These are phyloP conservation scores for Carex sylvatica DNA, from an alignment of 202 grass and related monocot genomes.

Conservation along the genomic window DNA sequence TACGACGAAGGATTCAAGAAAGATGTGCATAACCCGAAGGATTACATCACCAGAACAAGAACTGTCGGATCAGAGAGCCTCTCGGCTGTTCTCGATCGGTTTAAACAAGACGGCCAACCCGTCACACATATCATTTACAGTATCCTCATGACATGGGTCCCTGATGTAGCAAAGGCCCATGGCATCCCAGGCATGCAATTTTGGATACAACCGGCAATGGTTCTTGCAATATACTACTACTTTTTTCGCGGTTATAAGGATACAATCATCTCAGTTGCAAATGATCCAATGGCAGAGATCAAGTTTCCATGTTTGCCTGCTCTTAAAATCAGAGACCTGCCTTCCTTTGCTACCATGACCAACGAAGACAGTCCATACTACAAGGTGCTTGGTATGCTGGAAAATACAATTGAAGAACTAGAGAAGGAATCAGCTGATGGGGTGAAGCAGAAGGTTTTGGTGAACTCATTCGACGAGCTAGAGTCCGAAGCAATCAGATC, in stretches of 20 bases:
- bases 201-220: slow-evolving; percentile 59
- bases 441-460: slow-evolving; percentile 4
- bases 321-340: slow-evolving; percentile 36
- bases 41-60: slow-evolving; percentile 28
- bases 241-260: slow-evolving; percentile 44
- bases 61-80: slow-evolving; percentile 30
- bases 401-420: slow-evolving; percentile 18
- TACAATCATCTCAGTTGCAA: neutral
- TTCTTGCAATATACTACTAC: slow-evolving; percentile 51
- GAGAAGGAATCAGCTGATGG: slow-evolving; percentile 2
- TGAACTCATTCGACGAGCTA: slow-evolving; percentile 34
- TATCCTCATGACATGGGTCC: slow-evolving; percentile 45
- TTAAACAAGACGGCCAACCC: slow-evolving; percentile 25
- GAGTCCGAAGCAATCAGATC: slow-evolving; percentile 18
- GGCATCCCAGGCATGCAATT: slow-evolving; percentile 37
- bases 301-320: slow-evolving; percentile 30
- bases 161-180: slow-evolving; percentile 31
- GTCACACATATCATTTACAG: slow-evolving; percentile 46
- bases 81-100: slow-evolving; percentile 13
- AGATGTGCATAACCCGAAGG: neutral
- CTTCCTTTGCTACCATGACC: slow-evolving; percentile 28
- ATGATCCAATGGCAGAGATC: slow-evolving; percentile 26
- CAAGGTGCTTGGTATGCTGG: slow-evolving; percentile 10
- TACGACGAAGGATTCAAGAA: slow-evolving; percentile 45
- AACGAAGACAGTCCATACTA: slow-evolving; percentile 17